phyloP scores from a whole-genome alignment of 495 filamentous ascomycete species.

The Penicillium lividum region DNA sequence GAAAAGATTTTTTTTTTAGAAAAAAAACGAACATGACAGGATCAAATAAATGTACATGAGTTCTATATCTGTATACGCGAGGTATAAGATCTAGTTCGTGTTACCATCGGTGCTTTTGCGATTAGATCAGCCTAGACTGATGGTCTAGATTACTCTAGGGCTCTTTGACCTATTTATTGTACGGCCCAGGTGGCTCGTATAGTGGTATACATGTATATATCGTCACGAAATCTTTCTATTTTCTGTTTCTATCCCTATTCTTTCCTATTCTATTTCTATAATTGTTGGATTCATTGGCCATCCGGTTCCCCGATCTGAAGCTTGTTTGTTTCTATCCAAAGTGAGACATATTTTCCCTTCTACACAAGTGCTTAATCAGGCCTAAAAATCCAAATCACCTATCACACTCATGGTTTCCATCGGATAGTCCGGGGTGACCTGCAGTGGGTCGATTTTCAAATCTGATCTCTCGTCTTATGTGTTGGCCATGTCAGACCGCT shows the following conservation, averaged over 20 bases:
- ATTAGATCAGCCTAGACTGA: conserved; percentile 5
- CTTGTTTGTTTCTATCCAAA: neutral
- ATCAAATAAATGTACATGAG: neutral
- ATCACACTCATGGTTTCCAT: conserved; percentile 5
- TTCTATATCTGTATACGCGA: neutral
- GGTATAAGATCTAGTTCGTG: no score
- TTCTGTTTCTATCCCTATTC: neutral
- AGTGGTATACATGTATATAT: neutral
- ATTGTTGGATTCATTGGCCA: neutral
- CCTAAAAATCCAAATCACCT: neutral
- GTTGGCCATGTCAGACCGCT: conserved; percentile 21
- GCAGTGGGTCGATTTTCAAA: conserved; percentile 21
- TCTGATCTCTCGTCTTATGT: conserved; percentile 15
- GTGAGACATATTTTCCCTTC: neutral
- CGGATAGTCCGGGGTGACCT: conserved; percentile 16
- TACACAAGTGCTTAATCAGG: neutral
- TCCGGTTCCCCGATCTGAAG: conserved; percentile 3
- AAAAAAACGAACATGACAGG: neutral
- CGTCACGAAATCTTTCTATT: neutral
- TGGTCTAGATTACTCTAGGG: neutral
- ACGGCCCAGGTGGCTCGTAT: neutral
- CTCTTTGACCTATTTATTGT: no score
- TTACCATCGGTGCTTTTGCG: neutral
- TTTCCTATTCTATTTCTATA: neutral
- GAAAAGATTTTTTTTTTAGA: no score